A percentile compares a stretch with the other conserved stretches of the same genome.
These are phyloP conservation scores for Zasmidium angulare DNA, from an alignment of 2,329 filamentous ascomycete species.

Conservation along the genomic window DNA sequence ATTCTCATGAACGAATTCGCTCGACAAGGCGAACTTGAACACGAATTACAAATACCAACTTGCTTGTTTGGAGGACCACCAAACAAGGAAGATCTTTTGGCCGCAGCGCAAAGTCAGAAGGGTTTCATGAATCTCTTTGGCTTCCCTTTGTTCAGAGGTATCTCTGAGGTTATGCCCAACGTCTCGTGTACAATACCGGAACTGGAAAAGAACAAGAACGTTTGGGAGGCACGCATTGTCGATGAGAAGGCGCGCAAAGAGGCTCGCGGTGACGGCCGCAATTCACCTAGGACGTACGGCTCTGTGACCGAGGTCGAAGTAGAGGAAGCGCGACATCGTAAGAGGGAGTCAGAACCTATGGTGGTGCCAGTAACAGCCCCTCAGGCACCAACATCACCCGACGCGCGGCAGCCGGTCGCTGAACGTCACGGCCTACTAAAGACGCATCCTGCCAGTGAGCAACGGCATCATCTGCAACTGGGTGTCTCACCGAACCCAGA, in stretches of 20 bases:
- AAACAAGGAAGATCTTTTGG: conserved; percentile 78
- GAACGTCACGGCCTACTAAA: conserved; percentile 10
- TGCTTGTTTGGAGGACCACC: conserved; percentile 77
- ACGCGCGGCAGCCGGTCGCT: conserved; percentile 19
- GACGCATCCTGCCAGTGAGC: conserved; percentile 26
- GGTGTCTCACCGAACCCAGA: conserved; percentile 21
- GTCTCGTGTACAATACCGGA: conserved; percentile 84
- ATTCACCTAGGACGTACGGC: conserved; percentile 28
- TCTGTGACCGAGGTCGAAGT: conserved; percentile 32
- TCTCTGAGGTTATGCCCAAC: conserved; percentile 79
- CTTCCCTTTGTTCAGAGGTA: conserved; percentile 83
- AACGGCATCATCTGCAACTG: conserved; percentile 25
- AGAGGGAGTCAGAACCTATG: conserved; percentile 31
- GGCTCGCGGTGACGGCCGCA: conserved; percentile 20
- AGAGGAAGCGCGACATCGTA: conserved; percentile 31
- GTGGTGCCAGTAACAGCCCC: conserved; percentile 21
- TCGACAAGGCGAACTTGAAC: conserved; percentile 88
- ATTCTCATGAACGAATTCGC: conserved; percentile 96
- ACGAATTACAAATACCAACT: conserved; percentile 80
- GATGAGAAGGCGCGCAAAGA: conserved; percentile 58
- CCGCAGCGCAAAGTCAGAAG: conserved; percentile 83
- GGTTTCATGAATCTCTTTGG: conserved; percentile 97
- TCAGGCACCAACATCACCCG: conserved; percentile 24
- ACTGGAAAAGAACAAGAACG: conserved; percentile 70
- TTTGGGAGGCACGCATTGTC: conserved; percentile 69